Conservation (phyloP, 495 filamentous ascomycete genomes). For the Mytilinidion resinicola region DNA sequence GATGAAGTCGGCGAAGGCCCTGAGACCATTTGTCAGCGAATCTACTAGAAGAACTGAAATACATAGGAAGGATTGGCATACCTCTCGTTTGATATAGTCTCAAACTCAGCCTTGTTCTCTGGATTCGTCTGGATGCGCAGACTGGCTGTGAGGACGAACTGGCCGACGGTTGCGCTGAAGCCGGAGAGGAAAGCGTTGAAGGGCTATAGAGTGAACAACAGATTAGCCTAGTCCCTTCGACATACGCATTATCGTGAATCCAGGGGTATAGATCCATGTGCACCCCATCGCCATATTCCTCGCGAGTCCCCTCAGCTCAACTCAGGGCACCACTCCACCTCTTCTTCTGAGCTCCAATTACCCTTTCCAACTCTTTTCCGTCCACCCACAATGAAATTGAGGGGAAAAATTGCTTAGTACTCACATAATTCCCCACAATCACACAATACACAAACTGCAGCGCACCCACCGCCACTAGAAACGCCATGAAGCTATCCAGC, state of each 20-base stretch:
- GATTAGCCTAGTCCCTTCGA: not conserved
- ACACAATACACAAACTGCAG: slow-evolving; percentile 93
- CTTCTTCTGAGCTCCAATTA: no score
- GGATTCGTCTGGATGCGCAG: slow-evolving; percentile 88
- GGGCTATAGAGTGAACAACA: slow-evolving; percentile 52
- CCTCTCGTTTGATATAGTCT: slow-evolving; percentile 63
- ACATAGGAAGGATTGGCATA: slow-evolving; percentile 32
- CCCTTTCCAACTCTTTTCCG: not conserved
- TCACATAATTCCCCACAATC: slow-evolving; percentile 87
- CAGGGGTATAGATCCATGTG: no score
- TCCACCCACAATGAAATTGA: not conserved
- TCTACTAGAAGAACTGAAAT: not conserved
- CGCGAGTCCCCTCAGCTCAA: no score
- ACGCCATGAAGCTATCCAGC: slow-evolving; percentile 86
- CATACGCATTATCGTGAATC: no score
- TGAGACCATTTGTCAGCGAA: slow-evolving; percentile 31
- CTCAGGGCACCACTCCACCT: no score
- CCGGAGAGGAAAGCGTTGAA: slow-evolving; percentile 98
- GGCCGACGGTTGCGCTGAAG: slow-evolving; percentile 90
- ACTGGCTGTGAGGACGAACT: slow-evolving; percentile 89
- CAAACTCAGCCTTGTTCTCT: slow-evolving; percentile 65
- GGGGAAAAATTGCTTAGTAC: slow-evolving; percentile 29
- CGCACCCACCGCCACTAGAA: slow-evolving; percentile 75
- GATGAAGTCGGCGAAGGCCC: slow-evolving; percentile 95
- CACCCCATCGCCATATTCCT: no score